phyloP scores from a whole-genome alignment of 2,329 filamentous ascomycete genomes.

The Ophiostoma himal-ulmi region DNA sequence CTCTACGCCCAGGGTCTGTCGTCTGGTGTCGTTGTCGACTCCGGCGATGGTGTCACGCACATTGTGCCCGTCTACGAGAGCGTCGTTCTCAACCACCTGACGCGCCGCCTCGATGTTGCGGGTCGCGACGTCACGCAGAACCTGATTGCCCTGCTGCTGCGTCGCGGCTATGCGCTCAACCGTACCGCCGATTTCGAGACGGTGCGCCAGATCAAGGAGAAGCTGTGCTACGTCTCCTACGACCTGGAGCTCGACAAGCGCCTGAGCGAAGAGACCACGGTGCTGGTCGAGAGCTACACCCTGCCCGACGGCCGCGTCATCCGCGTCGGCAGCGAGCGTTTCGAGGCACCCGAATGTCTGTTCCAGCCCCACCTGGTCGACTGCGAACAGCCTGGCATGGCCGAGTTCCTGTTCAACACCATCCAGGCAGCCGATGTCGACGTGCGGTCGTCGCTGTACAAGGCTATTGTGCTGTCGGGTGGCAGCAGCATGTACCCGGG shows the following conservation, averaged over 20 bases:
- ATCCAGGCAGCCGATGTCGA: slow-evolving; percentile 96
- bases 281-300: slow-evolving; percentile 95
- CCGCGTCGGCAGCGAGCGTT: slow-evolving; percentile 90
- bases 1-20: slow-evolving; percentile 92
- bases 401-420: slow-evolving; percentile 97
- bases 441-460: slow-evolving; percentile 87
- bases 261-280: slow-evolving; percentile 93
- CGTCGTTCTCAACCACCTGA: slow-evolving; percentile 94
- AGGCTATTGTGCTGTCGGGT: slow-evolving; percentile 92
- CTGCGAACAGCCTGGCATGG: slow-evolving; percentile 93
- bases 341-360: slow-evolving; percentile 94
- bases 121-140: slow-evolving; percentile 98
- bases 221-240: slow-evolving; percentile 98
- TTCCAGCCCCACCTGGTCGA: slow-evolving; percentile 98
- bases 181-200: slow-evolving; percentile 98
- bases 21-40: slow-evolving; percentile 96
- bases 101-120: slow-evolving; percentile 86
- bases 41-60: slow-evolving; percentile 95
- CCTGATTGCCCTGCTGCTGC: slow-evolving; percentile 87
- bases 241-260: slow-evolving; percentile 94
- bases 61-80: slow-evolving; percentile 98
- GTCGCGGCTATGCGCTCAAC: slow-evolving; percentile 93
- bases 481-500: slow-evolving; percentile 99
- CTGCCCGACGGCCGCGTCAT: slow-evolving; percentile 94
- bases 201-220: slow-evolving; percentile 98